Evolutionary conservation across 106 monocot species (phyloP).

Genomic region (Alisma plantagoaquatica): DNA sequence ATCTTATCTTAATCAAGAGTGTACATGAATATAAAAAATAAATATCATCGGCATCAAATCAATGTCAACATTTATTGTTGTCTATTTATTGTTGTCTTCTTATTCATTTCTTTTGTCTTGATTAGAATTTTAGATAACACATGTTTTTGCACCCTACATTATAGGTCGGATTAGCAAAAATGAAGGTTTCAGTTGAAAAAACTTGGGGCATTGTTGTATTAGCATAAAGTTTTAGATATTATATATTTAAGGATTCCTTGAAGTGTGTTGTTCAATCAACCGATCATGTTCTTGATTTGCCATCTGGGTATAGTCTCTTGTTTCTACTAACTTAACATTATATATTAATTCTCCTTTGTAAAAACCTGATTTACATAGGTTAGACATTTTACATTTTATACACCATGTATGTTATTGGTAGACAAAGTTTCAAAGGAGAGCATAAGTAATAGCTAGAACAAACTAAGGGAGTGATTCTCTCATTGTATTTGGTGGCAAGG

Average conservation of each 20-base stretch:
- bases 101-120: background rate
- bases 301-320: slow-evolving; percentile 84
- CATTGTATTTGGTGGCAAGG: no score
- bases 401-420: no score
- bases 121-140: background rate
- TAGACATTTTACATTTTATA: no score
- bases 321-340: no score
- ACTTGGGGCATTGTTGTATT: slow-evolving; percentile 92
- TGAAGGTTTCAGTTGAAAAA: slow-evolving; percentile 84
- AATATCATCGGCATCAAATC: background rate
- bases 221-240: slow-evolving; percentile 96
- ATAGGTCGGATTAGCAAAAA: slow-evolving; percentile 88
- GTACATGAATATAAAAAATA: no score
- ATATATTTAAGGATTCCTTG: slow-evolving; percentile 89
- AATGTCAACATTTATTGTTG: background rate
- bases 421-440: no score
- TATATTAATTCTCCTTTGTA: no score
- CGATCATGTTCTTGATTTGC: slow-evolving; percentile 79
- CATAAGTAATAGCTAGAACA: no score
- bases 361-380: no score
- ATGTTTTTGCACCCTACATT: background rate
- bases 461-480: no score
- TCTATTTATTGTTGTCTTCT: no score
- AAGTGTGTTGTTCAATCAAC: slow-evolving; percentile 71
- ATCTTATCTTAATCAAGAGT: no score